A percentile compares a stretch with the other conserved stretches of the same genome.
These are phyloP conservation scores for Populus davidiana DNA, from an alignment of 345 rosid species.

Conservation along the genomic window DNA sequence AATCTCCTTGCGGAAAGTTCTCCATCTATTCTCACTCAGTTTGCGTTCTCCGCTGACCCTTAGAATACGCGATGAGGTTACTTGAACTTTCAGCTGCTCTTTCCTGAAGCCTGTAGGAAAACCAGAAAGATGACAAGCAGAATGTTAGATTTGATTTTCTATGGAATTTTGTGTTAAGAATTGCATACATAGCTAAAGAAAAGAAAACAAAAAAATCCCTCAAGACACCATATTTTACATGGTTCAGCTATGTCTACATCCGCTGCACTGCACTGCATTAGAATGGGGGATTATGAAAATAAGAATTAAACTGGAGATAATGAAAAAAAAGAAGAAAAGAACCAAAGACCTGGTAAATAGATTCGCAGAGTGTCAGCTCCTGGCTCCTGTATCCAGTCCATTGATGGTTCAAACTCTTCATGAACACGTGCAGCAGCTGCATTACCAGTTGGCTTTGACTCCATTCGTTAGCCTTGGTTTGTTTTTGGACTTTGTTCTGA, in stretches of 20 bases:
- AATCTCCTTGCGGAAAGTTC: slow-evolving; percentile 30
- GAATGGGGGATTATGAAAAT: too few relatives aligned
- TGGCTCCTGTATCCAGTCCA: slow-evolving; percentile 39
- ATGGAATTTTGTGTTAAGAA: not conserved
- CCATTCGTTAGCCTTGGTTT: not conserved
- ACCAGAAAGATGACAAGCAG: not conserved
- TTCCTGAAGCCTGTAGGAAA: slow-evolving; percentile 32
- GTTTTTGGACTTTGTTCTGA: not conserved
- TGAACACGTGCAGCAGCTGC: not conserved
- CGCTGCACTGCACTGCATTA: too few relatives aligned
- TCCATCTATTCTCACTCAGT: slow-evolving; percentile 20
- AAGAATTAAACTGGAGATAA: not conserved
- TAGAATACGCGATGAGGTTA: slow-evolving; percentile 21
- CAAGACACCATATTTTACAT: too few relatives aligned
- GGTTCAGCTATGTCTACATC: too few relatives aligned
- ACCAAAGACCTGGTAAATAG: slow-evolving; percentile 40
- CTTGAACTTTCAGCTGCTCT: slow-evolving; percentile 48
- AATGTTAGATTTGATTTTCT: not conserved
- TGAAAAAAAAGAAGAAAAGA: not conserved
- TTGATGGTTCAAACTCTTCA: slow-evolving; percentile 31
- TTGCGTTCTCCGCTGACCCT: slow-evolving; percentile 43
- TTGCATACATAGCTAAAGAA: too few relatives aligned
- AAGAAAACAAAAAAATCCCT: too few relatives aligned
- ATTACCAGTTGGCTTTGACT: not conserved
- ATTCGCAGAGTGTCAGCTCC: slow-evolving; percentile 30